Evolutionary conservation across 1,139 yeast genomes (phyloP).

Genomic region (Wickerhamomyces sp.): DNA sequence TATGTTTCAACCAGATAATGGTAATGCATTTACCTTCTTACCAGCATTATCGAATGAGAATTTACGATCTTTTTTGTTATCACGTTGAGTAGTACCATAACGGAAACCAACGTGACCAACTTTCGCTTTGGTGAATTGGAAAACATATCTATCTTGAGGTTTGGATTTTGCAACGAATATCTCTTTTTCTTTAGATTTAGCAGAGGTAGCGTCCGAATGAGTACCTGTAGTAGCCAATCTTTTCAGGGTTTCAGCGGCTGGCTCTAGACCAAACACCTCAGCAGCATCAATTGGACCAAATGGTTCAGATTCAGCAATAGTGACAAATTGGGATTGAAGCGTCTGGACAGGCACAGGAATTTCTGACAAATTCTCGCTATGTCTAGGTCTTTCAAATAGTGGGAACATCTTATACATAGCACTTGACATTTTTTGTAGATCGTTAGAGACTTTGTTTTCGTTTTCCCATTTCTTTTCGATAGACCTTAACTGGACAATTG

Average conservation of each 20-base stretch:
- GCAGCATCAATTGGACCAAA: slow-evolving; percentile 99
- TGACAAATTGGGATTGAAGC: slow-evolving; percentile 74
- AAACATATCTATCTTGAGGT: slow-evolving; percentile 57
- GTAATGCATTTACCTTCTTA: slow-evolving; percentile 41
- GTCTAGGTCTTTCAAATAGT: slow-evolving; percentile 42
- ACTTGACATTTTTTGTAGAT: slow-evolving; percentile 50
- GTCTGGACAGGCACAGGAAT: slow-evolving; percentile 90
- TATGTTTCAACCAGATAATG: slow-evolving; percentile 20
- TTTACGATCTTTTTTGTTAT: slow-evolving; percentile 79
- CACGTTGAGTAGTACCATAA: slow-evolving; percentile 89
- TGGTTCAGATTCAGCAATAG: slow-evolving; percentile 94
- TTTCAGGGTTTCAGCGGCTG: slow-evolving; percentile 62
- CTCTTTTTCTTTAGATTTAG: slow-evolving; percentile 12
- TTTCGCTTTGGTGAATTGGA: slow-evolving; percentile 70
- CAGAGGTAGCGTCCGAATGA: slow-evolving; percentile 7
- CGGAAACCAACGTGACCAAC: slow-evolving; percentile 87
- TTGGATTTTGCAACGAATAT: slow-evolving; percentile 47
- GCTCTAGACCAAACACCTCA: slow-evolving; percentile 70
- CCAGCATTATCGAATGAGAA: slow-evolving; percentile 75
- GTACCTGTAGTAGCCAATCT: slow-evolving; percentile 23
- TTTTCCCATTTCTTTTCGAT: slow-evolving; percentile 60
- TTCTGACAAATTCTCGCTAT: slow-evolving; percentile 79
- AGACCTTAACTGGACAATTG: slow-evolving; percentile 61
- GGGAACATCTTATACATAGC: slow-evolving; percentile 83
- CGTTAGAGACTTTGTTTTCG: slow-evolving; percentile 45